Conservation (phyloP, 2,329 filamentous ascomycete species). For the Pleurostoma richardsiae region DNA sequence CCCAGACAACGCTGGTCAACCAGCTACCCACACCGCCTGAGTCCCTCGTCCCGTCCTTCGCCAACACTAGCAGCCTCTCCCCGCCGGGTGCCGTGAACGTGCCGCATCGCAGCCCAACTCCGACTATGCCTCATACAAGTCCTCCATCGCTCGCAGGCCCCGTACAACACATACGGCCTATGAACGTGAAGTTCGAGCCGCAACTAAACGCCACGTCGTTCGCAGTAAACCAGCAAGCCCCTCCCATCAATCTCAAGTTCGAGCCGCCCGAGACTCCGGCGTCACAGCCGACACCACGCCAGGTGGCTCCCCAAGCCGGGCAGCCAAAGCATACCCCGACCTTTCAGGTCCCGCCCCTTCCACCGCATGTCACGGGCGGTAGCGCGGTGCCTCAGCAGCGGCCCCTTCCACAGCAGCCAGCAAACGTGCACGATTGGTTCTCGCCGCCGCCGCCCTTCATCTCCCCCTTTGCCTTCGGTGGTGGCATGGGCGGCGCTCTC, state of each 20-base stretch:
- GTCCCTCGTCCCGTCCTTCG: slow-evolving; percentile 24
- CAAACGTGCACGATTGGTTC: slow-evolving; percentile 44
- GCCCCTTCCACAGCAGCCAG: slow-evolving; percentile 34
- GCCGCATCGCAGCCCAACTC: slow-evolving; percentile 23
- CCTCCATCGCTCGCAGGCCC: slow-evolving; percentile 10
- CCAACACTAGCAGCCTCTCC: slow-evolving; percentile 26
- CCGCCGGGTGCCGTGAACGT: slow-evolving; percentile 22
- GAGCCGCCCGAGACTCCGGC: slow-evolving; percentile 9
- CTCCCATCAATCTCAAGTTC: slow-evolving; percentile 1
- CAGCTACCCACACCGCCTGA: slow-evolving; percentile 38
- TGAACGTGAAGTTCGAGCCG: slow-evolving; percentile 15
- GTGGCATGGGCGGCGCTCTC: slow-evolving; percentile 25
- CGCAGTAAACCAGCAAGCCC: no score
- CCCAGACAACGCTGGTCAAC: slow-evolving; percentile 4
- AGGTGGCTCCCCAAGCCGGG: slow-evolving; percentile 10
- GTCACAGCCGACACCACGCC: slow-evolving; percentile 10
- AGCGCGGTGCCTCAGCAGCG: slow-evolving; percentile 26
- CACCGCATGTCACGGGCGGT: slow-evolving; percentile 19
- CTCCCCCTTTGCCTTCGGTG: slow-evolving; percentile 42
- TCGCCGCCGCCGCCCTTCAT: slow-evolving; percentile 47
- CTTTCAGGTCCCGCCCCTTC: slow-evolving; percentile 34
- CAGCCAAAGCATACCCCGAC: slow-evolving; percentile 17
- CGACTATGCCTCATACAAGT: slow-evolving; percentile 21
- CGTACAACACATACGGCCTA: slow-evolving; percentile 7
- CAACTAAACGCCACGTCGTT: slow-evolving; percentile 3